Evolutionary conservation across 495 filamentous ascomycete genomes (phyloP).

Genomic region (Penicillium cataractarum): DNA sequence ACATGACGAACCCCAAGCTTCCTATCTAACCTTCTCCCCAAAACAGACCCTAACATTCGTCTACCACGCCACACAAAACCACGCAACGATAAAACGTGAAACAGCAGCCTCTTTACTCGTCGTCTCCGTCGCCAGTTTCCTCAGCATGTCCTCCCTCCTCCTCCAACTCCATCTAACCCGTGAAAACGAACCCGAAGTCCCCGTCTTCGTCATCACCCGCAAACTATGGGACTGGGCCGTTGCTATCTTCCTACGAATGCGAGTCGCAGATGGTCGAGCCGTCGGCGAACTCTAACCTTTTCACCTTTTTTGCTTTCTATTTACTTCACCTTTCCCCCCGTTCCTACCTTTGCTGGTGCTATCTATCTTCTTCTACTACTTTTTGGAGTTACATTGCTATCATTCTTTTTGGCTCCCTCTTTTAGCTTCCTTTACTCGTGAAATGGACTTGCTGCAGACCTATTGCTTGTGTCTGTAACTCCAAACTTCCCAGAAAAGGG

Average conservation of each 20-base stretch:
- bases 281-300: slow-evolving; percentile 29
- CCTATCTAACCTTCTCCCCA: neutral
- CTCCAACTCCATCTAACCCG: slow-evolving; percentile 69
- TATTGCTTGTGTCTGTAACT: neutral
- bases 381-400: slow-evolving; percentile 1
- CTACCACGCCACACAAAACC: slow-evolving; percentile 81
- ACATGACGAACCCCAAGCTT: neutral
- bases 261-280: slow-evolving; percentile 36
- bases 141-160: slow-evolving; percentile 72
- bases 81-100: slow-evolving; percentile 80
- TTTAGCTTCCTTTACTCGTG: neutral
- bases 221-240: slow-evolving; percentile 50
- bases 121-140: slow-evolving; percentile 74
- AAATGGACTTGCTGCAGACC: neutral
- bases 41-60: slow-evolving; percentile 71
- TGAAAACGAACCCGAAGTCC: slow-evolving; percentile 65
- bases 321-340: neutral
- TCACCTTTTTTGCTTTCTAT: neutral
- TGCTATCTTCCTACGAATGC: slow-evolving; percentile 47
- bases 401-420: neutral
- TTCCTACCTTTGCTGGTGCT: neutral
- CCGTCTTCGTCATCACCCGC: slow-evolving; percentile 58
- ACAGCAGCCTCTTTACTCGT: slow-evolving; percentile 76
- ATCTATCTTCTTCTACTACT: neutral
- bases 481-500: neutral